Base-by-base conservation (phyloP, 306 rosid genomes). In the Malus asiatica region DNA sequence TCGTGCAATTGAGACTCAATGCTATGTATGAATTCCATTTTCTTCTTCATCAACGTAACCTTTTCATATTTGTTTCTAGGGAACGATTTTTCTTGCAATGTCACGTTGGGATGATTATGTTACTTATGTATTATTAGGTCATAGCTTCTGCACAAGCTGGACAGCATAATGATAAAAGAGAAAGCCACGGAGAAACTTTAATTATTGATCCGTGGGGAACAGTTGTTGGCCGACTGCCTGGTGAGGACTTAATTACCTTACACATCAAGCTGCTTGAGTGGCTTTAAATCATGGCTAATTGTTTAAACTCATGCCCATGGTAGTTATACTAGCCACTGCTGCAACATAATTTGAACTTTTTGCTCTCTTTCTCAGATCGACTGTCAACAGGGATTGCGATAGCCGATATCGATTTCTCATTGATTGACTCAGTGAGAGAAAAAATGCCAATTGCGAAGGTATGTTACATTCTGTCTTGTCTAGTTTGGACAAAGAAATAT, bases 121-220 rank as follows among this genome's bases (percentile, higher is more conserved):
- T 84, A 77, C 59, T 70, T 79, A 57, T 78, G 63, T 79, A 71
- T 74, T 82, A 45, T 76, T 85, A 95, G 99, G 99, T 95, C 74
- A 87, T 95, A 77, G 99, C 97, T 82, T 84, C 99, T n/a, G 88
- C 99, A 27, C 99, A 92, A 89, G 84, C 97, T 76, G 99, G 99
- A 59, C 83, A 77, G 58, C 87, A 91, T 81, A 92, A 84, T 6
- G 92, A 86, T 35, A 89, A 88, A 73, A 91, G 99, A 82, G 97
- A 95, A 84, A 89, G 97, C 86, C 87, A 90, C 13, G 99, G 97
- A 12, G 96, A 92, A 72, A 77, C 99, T 74, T 79, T 95, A 79
- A 90, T 95, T 67, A 89, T 95, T 22, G 97, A 95, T 81, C 99
- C 97, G 20, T 92, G 99, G 99, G 97, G 99, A 48, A 87, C 89